These are phyloP conservation scores for Coriaria nepalensis DNA, from an alignment of 306 rosid genomes.

Conservation along the genomic window DNA sequence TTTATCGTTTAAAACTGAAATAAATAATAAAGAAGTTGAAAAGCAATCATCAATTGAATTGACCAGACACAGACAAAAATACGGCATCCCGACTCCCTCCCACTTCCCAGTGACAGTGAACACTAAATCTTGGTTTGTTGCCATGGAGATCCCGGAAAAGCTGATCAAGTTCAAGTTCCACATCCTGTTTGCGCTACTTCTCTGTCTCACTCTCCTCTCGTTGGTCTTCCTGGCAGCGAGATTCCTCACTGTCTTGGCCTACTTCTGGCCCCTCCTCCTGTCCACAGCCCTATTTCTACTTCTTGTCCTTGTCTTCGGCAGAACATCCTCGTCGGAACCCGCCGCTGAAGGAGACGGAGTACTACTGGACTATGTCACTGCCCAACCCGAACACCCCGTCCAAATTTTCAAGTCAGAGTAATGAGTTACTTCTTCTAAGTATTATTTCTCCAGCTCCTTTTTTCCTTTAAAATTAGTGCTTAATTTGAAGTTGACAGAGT, in stretches of 20 bases:
- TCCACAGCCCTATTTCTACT: constrained; percentile 71
- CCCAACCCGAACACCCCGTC: constrained; percentile 27
- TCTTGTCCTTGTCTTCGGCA: constrained; percentile 48
- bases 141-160: constrained; percentile 70
- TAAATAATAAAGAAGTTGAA: too few species aligned
- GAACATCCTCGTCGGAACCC: constrained; percentile 25
- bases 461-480: too few species aligned
- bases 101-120: neutral
- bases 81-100: neutral
- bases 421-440: too few species aligned
- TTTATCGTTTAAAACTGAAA: too few species aligned
- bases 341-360: constrained; percentile 40
- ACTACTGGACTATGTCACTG: constrained; percentile 72
- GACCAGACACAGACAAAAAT: too few species aligned
- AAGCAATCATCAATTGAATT: too few species aligned
- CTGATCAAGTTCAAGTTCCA: constrained; percentile 39
- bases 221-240: constrained; percentile 40
- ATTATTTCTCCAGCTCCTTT: too few species aligned
- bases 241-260: constrained; percentile 45
- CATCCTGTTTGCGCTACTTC: constrained; percentile 17
- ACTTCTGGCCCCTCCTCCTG: constrained; percentile 88
- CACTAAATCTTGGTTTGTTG: too few species aligned
- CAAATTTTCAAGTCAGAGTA: constrained; percentile 34
- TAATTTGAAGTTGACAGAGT: too few species aligned
- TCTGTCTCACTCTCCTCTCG: constrained; percentile 17